phyloP scores from a whole-genome alignment of 345 rosid species.

The Citrus glauca region DNA sequence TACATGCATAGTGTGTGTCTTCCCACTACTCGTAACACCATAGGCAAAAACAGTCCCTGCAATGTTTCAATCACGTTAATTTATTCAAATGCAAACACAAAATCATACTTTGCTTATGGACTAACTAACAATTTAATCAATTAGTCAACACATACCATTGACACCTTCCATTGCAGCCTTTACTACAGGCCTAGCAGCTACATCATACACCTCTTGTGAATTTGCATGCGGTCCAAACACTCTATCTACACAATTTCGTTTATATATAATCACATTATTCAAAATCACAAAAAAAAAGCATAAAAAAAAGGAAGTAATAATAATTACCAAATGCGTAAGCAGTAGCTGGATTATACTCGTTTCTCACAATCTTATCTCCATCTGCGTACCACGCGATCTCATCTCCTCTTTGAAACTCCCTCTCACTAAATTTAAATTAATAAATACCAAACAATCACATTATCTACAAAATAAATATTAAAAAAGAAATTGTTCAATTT shows the following conservation, averaged over 20 bases:
- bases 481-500: slow-evolving; percentile 10
- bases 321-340: slow-evolving; percentile 88
- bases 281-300: not conserved
- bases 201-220: slow-evolving; percentile 83
- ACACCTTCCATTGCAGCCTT: slow-evolving; percentile 99
- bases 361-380: slow-evolving; percentile 86
- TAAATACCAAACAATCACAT: slow-evolving; percentile 5
- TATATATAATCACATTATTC: not conserved
- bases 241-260: slow-evolving; percentile 47
- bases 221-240: slow-evolving; percentile 82
- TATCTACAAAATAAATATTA: not conserved
- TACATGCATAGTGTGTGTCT: slow-evolving; percentile 99
- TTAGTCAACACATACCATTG: slow-evolving; percentile 55
- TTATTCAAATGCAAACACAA: not conserved
- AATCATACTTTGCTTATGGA: not conserved
- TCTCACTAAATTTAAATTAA: slow-evolving; percentile 46
- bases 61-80: slow-evolving; percentile 12
- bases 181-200: slow-evolving; percentile 94
- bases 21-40: slow-evolving; percentile 99
- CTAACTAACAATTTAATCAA: not conserved
- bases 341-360: slow-evolving; percentile 81
- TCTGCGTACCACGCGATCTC: slow-evolving; percentile 97
- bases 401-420: slow-evolving; percentile 93
- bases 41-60: slow-evolving; percentile 98
- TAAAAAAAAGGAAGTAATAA: not conserved